Percentiles rank a stretch among this genome's conserved stretches.
Evolutionary conservation across 1,284 basidiomycete species (phyloP).

Genomic region (Heterobasidion irregulare): DNA sequence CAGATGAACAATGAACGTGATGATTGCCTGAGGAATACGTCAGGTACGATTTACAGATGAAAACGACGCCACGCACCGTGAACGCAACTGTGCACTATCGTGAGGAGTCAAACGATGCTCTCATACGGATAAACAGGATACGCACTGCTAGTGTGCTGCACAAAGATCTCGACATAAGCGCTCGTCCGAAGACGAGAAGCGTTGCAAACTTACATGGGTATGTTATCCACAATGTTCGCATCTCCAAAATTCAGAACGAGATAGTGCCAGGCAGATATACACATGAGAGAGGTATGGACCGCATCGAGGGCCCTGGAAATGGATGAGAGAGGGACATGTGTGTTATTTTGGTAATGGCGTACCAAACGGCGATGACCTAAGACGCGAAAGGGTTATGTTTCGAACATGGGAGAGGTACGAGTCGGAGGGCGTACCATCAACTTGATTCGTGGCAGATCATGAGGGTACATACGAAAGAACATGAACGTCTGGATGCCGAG

Average conservation of each 20-base stretch:
- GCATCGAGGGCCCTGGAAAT: constrained; percentile 23
- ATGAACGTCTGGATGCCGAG: constrained; percentile 14
- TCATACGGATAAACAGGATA: constrained; percentile 5
- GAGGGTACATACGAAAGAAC: constrained; percentile 14
- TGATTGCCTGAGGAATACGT: constrained; percentile 18
- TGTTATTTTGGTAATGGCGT: neutral
- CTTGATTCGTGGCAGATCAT: constrained; percentile 11
- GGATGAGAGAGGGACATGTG: neutral
- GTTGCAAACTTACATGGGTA: constrained; percentile 26
- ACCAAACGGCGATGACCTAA: constrained; percentile 7
- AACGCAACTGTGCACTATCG: constrained; percentile 35
- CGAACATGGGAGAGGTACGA: neutral
- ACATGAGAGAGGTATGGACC: constrained; percentile 28
- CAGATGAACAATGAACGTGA: constrained; percentile 34
- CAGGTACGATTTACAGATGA: neutral
- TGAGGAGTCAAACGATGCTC: neutral
- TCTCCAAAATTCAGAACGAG: constrained; percentile 30
- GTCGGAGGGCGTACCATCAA: constrained; percentile 9
- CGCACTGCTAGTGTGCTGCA: constrained; percentile 35
- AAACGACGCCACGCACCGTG: constrained; percentile 25
- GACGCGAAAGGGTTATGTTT: neutral
- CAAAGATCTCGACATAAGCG: neutral
- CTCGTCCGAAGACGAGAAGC: neutral
- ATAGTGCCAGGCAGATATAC: constrained; percentile 28
- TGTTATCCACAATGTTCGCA: constrained; percentile 19